Conservation (phyloP, 805 yeast species). For the Ogataea corticis region DNA sequence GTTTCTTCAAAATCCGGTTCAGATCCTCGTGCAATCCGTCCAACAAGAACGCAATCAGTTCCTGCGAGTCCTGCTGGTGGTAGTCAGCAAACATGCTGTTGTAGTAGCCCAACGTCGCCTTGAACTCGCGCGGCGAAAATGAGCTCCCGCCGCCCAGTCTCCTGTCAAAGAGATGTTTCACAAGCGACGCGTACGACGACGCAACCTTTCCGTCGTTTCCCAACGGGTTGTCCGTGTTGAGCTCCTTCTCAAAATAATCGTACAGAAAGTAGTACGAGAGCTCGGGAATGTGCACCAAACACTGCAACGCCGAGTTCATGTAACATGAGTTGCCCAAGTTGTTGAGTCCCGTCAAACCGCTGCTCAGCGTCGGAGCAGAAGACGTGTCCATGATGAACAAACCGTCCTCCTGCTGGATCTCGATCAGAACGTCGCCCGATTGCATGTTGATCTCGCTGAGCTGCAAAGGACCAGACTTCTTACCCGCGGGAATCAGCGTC, state of each 20-base stretch:
- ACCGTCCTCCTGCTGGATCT: slow-evolving; percentile 29
- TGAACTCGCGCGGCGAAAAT: slow-evolving; percentile 74
- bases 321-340: slow-evolving; percentile 91
- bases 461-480: slow-evolving; percentile 18
- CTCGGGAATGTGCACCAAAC: slow-evolving; percentile 84
- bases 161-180: slow-evolving; percentile 56
- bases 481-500: slow-evolving; percentile 24
- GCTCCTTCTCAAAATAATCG: slow-evolving; percentile 58
- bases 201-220: slow-evolving; percentile 88
- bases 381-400: slow-evolving; percentile 27
- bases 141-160: slow-evolving; percentile 22
- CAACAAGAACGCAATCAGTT: slow-evolving; percentile 80
- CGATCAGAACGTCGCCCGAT: slow-evolving; percentile 28
- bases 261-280: slow-evolving; percentile 71
- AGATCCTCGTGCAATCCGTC: slow-evolving; percentile 93
- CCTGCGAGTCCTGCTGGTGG: slow-evolving; percentile 93
- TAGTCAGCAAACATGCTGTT: slow-evolving; percentile 78
- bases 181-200: slow-evolving; percentile 63
- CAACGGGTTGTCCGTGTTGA: slow-evolving; percentile 77
- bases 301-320: slow-evolving; percentile 93
- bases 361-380: slow-evolving; percentile 23
- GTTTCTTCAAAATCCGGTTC: slow-evolving; percentile 79
- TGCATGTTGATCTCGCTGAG: slow-evolving; percentile 18
- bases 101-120: slow-evolving; percentile 72
- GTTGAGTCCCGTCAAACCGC: slow-evolving; percentile 60